Evolutionary conservation across 148 eudicot genomes (phyloP).

Genomic region (Rhododendron griersonianum): DNA sequence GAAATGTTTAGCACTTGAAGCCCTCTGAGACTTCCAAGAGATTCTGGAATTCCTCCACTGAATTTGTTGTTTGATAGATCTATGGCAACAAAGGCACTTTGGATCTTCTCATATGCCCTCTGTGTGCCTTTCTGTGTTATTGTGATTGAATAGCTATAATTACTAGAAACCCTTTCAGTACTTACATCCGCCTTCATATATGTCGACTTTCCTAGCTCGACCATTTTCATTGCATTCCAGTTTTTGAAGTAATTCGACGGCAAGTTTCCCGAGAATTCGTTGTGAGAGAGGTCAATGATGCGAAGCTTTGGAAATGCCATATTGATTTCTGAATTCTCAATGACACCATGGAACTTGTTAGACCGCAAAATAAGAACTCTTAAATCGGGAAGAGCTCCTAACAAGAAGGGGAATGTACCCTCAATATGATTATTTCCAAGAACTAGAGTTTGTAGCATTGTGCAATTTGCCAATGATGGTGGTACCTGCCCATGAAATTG

Average conservation of each 20-base stretch:
- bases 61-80: conserved; percentile 44
- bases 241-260: no score
- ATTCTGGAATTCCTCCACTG: conserved; percentile 25
- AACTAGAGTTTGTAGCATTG: conserved; percentile 24
- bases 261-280: no score
- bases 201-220: no score
- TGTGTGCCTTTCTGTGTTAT: conserved; percentile 31
- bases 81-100: conserved; percentile 16
- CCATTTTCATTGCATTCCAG: no score
- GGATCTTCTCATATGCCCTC: conserved; percentile 2
- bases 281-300: no score
- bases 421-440: conserved; percentile 21
- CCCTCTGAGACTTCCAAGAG: conserved; percentile 26
- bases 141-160: conserved; percentile 12
- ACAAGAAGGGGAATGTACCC: conserved; percentile 32
- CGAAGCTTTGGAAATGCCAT: no score
- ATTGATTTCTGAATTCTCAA: no score
- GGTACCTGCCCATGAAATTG: not conserved
- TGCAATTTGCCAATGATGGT: not conserved
- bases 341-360: no score
- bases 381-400: conserved; percentile 28
- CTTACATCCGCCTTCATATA: rapidly evolving
- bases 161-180: not conserved
- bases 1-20: conserved; percentile 41
- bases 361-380: not conserved